Evolutionary conservation across 2,329 filamentous ascomycete genomes (phyloP).

Genomic region (Diaporthe longicolla): DNA sequence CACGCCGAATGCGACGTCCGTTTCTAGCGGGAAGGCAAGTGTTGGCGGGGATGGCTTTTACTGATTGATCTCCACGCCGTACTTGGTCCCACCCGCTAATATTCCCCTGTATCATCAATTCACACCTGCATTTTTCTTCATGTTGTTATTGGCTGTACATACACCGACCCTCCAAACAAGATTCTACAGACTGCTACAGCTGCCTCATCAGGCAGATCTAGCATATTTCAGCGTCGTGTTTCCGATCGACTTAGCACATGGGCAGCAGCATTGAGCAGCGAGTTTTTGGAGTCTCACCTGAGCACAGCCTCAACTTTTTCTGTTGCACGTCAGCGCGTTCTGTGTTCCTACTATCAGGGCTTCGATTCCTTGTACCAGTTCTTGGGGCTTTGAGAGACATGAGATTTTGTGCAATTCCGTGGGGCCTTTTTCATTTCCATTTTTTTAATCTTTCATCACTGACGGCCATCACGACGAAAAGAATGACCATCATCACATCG

Average conservation of each 20-base stretch:
- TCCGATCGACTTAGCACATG: not conserved
- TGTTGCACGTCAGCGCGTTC: conserved; percentile 20
- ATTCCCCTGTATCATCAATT: conserved; percentile 3
- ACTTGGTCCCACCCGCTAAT: not conserved
- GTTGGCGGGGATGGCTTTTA: conserved; percentile 52
- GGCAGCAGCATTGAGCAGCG: conserved; percentile 34
- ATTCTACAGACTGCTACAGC: not conserved
- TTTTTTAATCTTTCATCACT: conserved; percentile 1
- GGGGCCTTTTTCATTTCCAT: not conserved
- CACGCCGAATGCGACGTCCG: conserved; percentile 53
- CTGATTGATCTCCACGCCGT: conserved; percentile 42
- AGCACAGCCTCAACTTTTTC: conserved; percentile 22
- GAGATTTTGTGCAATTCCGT: conserved; percentile 2
- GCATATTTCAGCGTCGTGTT: conserved; percentile 5
- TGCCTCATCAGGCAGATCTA: not conserved
- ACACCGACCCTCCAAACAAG: conserved; percentile 5
- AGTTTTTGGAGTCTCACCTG: conserved; percentile 25
- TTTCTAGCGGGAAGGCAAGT: conserved; percentile 48
- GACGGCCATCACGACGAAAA: conserved; percentile 39
- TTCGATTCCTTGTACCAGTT: not conserved
- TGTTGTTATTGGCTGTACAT: conserved; percentile 23
- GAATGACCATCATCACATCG: conserved; percentile 40
- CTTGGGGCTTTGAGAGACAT: not conserved
- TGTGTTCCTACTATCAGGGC: not conserved
- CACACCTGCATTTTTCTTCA: not conserved